A percentile compares a stretch with the other conserved stretches of the same genome.
These are phyloP conservation scores for Flagelloscypha sp. DNA, from an alignment of 768 basidiomycete species.

Conservation along the genomic window DNA sequence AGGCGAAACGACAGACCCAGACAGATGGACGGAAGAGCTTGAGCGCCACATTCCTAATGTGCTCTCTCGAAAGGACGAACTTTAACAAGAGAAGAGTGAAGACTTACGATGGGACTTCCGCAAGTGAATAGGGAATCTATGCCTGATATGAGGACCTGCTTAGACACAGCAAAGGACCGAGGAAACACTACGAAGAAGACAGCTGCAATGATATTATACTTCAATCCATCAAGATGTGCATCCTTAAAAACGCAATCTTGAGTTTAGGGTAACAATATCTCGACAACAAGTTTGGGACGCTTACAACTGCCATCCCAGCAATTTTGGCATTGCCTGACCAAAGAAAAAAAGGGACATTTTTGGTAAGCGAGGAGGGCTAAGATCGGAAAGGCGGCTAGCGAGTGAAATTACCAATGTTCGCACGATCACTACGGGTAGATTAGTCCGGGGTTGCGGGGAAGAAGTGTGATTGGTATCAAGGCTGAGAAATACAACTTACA, in stretches of 20 bases:
- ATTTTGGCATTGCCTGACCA: conserved; percentile 22
- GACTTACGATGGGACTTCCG: conserved; percentile 27
- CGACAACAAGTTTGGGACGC: too few species aligned
- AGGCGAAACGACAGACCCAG: conserved; percentile 13
- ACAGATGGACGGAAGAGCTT: conserved; percentile 23
- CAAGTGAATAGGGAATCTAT: conserved; percentile 25
- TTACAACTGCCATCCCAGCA: conserved; percentile 25
- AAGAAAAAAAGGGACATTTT: background rate
- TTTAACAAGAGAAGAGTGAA: background rate
- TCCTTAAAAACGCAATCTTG: too few species aligned
- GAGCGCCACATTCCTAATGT: conserved; percentile 22
- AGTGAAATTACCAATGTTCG: conserved; percentile 22
- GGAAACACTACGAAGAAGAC: conserved; percentile 24
- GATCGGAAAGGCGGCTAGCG: background rate
- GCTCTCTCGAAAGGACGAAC: background rate
- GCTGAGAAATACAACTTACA: conserved; percentile 23
- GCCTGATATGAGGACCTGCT: background rate
- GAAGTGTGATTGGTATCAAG: too few species aligned
- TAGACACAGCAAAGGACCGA: background rate
- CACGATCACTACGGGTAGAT: conserved; percentile 21
- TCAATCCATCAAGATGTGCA: conserved; percentile 21
- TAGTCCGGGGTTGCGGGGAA: background rate
- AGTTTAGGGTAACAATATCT: too few species aligned
- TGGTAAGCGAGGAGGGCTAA: background rate
- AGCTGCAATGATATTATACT: conserved; percentile 27